phyloP scores from a whole-genome alignment of 345 rosid genomes.

The Eutrema japonicum region DNA sequence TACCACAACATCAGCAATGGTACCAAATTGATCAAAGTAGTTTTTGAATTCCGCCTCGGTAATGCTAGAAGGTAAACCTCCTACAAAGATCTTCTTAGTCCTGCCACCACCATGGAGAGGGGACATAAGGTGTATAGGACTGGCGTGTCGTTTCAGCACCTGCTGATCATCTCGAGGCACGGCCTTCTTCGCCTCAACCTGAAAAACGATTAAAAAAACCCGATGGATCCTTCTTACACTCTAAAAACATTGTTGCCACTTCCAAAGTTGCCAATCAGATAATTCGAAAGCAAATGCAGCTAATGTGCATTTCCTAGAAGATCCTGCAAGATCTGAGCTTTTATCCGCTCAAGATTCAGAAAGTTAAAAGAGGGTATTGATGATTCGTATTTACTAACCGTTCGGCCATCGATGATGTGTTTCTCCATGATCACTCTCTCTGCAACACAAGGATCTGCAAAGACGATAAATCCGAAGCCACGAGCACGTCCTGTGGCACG shows the following conservation, averaged over 20 bases:
- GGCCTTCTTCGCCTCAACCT: slow-evolving; percentile 98
- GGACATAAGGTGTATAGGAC: slow-evolving; percentile 49
- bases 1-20: slow-evolving; percentile 81
- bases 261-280: slow-evolving; percentile 10
- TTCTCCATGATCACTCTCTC: slow-evolving; percentile 91
- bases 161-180: slow-evolving; percentile 89
- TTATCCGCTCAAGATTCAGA: neutral
- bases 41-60: slow-evolving; percentile 68
- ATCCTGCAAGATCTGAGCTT: slow-evolving; percentile 19
- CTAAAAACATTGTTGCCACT: slow-evolving; percentile 8
- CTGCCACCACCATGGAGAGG: slow-evolving; percentile 51
- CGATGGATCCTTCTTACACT: neutral
- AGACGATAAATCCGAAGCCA: slow-evolving; percentile 93
- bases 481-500: slow-evolving; percentile 97
- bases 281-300: slow-evolving; percentile 11
- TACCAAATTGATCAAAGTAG: slow-evolving; percentile 90
- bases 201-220: slow-evolving; percentile 12
- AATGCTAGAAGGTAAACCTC: slow-evolving; percentile 79
- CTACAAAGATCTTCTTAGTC: slow-evolving; percentile 86
- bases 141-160: slow-evolving; percentile 54
- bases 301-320: neutral
- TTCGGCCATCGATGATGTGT: slow-evolving; percentile 91
- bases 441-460: slow-evolving; percentile 79
- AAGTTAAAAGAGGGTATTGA: neutral
- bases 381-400: slow-evolving; percentile 53